A percentile compares a stretch with the other conserved stretches of the same genome.
Conservation (phyloP, 108 stramenopile genomes). For the Cyclotella baltica region DNA sequence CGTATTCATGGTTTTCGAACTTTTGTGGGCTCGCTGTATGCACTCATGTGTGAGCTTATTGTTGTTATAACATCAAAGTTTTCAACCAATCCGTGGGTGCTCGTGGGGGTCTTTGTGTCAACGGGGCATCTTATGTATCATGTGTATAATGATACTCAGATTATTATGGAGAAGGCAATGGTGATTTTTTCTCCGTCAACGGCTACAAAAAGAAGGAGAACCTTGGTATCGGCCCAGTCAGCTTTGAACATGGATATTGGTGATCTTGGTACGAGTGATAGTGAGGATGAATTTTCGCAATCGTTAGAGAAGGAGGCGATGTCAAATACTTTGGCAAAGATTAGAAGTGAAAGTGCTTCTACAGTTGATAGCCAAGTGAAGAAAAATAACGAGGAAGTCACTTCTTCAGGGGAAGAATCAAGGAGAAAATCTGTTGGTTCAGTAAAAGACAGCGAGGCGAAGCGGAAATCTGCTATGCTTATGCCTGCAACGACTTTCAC, state of each 20-base stretch:
- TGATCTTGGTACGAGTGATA: no score
- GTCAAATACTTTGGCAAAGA: no score
- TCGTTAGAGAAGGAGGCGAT: no score
- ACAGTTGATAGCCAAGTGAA: no score
- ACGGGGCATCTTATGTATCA: background rate
- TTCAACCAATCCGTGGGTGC: background rate
- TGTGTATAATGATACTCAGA: slow-evolving; percentile 1
- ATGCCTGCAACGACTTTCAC: background rate
- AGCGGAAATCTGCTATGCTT: no score
- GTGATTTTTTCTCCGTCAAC: background rate
- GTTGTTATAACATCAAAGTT: slow-evolving; percentile 2
- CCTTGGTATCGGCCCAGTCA: background rate
- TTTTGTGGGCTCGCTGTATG: background rate
- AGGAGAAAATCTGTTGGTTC: no score
- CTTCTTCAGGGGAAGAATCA: no score
- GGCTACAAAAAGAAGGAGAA: background rate
- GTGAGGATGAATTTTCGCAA: no score
- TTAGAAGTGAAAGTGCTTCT: no score
- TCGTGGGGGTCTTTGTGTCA: background rate
- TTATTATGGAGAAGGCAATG: background rate
- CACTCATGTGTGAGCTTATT: background rate
- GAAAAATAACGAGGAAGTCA: no score
- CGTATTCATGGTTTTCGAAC: slow-evolving; percentile 8
- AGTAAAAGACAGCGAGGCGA: no score
- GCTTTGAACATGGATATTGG: background rate